Base-by-base conservation (phyloP, 768 basidiomycete species). In the Leccinellum luteum region DNA sequence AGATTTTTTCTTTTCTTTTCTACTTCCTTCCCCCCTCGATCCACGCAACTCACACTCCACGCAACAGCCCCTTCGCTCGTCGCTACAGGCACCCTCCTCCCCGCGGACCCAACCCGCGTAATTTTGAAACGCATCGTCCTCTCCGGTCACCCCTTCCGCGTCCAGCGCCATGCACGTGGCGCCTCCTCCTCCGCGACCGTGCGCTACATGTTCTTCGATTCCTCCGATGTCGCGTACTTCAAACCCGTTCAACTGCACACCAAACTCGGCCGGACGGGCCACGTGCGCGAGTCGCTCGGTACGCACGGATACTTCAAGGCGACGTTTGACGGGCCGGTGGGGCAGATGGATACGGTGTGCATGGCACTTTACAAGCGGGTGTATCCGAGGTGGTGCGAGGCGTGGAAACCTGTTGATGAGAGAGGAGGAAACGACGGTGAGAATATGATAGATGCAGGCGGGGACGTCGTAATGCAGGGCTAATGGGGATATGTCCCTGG, bases 221-320 rank as follows among this genome's bases (percentile, higher is more conserved):
- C 86, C 85, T 92, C 93, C 48, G 96, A 98, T 69, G 83, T 98
- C 50, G 79, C 83, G 43, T 98, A 95, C 74, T 98, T 90, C 80
- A 90, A 92, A 71, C 94, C 94, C 1, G 86, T 98, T 58, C 92
- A 96, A 68, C 78, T 98, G 56, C 82, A 93, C 71, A 98, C 94
- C 3, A 99, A 98, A 74, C 82, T 88, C 59, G 95, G 96, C 10
- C 82, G 92, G 21, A 81, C 80, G 25, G 97, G 96, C 2, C 94
- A 99, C 73, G 91, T 95, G 64, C 81, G 80, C 49, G 95, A 94
- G 74, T 89, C 92, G 9, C 85, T 99, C 17, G 96, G 96, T 48
- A 98, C 94, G 30, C 96, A 99, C 68, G 97, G 96, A 30, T 94
- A 98, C 75, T 93, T 94, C 82, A 98, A 98, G 78, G 95, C 94